Percentiles rank a stretch among this genome's conserved stretches.
These are phyloP conservation scores for Colletotrichum paranaense DNA, from an alignment of 2,329 filamentous ascomycete species.

Conservation along the genomic window DNA sequence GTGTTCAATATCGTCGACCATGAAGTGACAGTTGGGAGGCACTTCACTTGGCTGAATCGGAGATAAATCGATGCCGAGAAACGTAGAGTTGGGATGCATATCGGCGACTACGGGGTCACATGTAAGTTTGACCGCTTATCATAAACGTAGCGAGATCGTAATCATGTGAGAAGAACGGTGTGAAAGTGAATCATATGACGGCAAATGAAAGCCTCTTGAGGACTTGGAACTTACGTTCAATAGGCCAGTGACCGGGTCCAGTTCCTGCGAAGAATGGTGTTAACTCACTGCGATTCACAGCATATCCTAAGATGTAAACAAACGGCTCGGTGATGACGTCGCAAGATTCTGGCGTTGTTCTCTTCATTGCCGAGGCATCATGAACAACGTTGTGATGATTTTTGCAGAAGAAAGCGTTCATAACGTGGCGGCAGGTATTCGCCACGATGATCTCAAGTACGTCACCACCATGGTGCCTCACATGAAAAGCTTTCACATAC, in stretches of 20 bases:
- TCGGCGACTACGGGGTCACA: constrained; percentile 54
- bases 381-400: neutral
- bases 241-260: constrained; percentile 63
- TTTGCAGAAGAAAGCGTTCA: neutral
- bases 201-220: neutral
- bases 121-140: constrained; percentile 31
- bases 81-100: constrained; percentile 53
- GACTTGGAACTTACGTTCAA: constrained; percentile 55
- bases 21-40: constrained; percentile 62
- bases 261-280: constrained; percentile 50
- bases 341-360: neutral
- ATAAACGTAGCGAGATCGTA: neutral
- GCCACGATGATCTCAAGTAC: neutral
- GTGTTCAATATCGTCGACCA: constrained; percentile 64
- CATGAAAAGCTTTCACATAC: constrained; percentile 43
- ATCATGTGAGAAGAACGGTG: too few relatives aligned
- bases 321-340: neutral
- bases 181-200: neutral
- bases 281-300: constrained; percentile 16
- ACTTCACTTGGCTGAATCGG: constrained; percentile 64
- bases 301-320: neutral
- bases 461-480: neutral
- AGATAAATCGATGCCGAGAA: constrained; percentile 63
- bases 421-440: neutral
- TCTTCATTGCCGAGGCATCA: neutral